These are phyloP conservation scores for Vitrella brassicaformis DNA, from an alignment of 73 alveolate species.

Conservation along the genomic window DNA sequence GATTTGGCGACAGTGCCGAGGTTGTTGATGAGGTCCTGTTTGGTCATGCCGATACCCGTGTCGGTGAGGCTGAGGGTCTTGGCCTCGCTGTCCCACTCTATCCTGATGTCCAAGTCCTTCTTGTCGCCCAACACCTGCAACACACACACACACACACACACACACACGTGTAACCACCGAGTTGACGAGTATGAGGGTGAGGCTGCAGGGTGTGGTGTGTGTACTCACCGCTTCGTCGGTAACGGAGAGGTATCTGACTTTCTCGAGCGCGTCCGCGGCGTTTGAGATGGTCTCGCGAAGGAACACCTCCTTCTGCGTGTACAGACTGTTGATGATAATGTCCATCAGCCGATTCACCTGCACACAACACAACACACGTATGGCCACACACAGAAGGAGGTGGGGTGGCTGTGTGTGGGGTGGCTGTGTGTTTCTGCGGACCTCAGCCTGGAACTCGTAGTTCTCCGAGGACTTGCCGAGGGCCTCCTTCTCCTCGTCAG, in stretches of 20 bases:
- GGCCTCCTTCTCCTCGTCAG: slow-evolving; percentile 6
- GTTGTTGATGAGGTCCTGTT: slow-evolving; percentile 80
- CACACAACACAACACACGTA: no score
- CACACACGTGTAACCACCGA: background rate
- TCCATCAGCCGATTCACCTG: slow-evolving; percentile 88
- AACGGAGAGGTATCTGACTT: slow-evolving; percentile 80
- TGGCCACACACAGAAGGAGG: no score
- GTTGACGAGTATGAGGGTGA: slow-evolving; percentile 2
- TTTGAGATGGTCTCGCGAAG: slow-evolving; percentile 93
- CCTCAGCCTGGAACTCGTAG: slow-evolving; percentile 85
- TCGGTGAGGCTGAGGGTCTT: slow-evolving; percentile 76
- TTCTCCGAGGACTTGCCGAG: slow-evolving; percentile 46
- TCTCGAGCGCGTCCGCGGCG: slow-evolving; percentile 97
- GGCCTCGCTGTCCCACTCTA: slow-evolving; percentile 81
- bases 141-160: no score
- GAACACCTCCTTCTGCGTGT: slow-evolving; percentile 93
- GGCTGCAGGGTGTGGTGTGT: no score
- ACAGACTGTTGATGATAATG: slow-evolving; percentile 90
- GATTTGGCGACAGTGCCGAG: slow-evolving; percentile 95
- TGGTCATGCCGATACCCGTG: slow-evolving; percentile 82
- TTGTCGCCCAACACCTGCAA: slow-evolving; percentile 61
- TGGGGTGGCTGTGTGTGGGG: no score
- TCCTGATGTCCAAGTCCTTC: slow-evolving; percentile 74
- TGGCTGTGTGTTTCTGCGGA: no score
- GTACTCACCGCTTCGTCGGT: slow-evolving; percentile 61